These are phyloP conservation scores for Erythrophleum fordii DNA, from an alignment of 306 rosid species.

Conservation along the genomic window DNA sequence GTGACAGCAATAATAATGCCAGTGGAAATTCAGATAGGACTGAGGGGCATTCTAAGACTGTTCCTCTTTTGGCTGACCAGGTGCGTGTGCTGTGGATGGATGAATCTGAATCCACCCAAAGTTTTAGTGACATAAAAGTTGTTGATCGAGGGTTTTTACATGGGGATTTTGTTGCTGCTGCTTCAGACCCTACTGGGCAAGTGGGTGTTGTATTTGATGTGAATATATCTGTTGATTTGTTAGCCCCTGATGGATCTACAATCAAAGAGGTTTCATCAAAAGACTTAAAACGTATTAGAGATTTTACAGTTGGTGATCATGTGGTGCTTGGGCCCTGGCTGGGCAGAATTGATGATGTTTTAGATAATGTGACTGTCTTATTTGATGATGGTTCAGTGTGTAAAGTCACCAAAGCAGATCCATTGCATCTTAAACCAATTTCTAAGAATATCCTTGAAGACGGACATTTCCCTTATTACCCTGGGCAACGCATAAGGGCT, in stretches of 20 bases:
- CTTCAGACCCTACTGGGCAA: conserved; percentile 91
- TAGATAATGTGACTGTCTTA: conserved; percentile 93
- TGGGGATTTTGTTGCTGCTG: conserved; percentile 91
- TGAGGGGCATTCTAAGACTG: conserved; percentile 52
- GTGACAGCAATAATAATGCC: conserved; percentile 42
- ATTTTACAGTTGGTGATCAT: conserved; percentile 91
- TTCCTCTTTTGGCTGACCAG: conserved; percentile 74
- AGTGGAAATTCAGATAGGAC: conserved; percentile 51
- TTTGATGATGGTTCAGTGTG: conserved; percentile 96
- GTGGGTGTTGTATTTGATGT: conserved; percentile 97
- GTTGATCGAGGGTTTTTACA: conserved; percentile 92
- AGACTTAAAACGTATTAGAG: conserved; percentile 85
- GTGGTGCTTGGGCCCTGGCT: conserved; percentile 97
- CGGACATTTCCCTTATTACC: conserved; percentile 94
- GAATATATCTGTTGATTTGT: conserved; percentile 73
- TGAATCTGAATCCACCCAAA: conserved; percentile 77
- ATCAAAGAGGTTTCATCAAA: conserved; percentile 72
- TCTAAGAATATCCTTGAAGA: conserved; percentile 88
- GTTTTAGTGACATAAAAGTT: conserved; percentile 61
- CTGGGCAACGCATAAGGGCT: conserved; percentile 96
- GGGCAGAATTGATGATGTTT: conserved; percentile 93
- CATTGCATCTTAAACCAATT: conserved; percentile 84
- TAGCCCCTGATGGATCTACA: conserved; percentile 71
- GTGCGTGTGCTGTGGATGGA: conserved; percentile 91
- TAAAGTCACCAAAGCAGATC: conserved; percentile 90